phyloP scores from a whole-genome alignment of 169 alveolate species.

The Cryptosporidium baileyi region DNA sequence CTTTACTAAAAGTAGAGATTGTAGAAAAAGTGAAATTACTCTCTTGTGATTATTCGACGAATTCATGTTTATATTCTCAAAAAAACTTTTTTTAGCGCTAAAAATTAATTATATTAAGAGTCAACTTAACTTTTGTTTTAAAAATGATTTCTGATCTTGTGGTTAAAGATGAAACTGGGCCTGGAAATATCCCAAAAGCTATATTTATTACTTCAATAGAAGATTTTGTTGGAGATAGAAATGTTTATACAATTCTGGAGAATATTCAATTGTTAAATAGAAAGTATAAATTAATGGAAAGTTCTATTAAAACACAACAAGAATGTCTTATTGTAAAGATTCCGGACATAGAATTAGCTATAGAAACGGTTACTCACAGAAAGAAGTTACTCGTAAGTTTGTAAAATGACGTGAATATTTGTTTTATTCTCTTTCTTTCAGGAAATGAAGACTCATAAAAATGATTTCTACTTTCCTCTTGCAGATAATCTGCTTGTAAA shows the following conservation, averaged over 20 bases:
- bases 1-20: conserved; percentile 37
- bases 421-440: neutral
- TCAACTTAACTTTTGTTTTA: neutral
- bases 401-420: neutral
- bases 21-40: conserved; percentile 24
- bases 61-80: too few species aligned
- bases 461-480: conserved; percentile 71
- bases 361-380: conserved; percentile 38
- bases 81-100: neutral
- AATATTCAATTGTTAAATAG: conserved; percentile 52
- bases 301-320: conserved; percentile 47
- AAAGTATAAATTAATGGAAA: conserved; percentile 55
- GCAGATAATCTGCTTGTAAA: conserved; percentile 85
- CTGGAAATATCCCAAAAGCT: conserved; percentile 60
- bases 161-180: conserved; percentile 43
- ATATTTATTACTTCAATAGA: conserved; percentile 45
- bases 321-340: conserved; percentile 33
- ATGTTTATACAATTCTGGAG: conserved; percentile 11
- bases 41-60: neutral
- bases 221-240: conserved; percentile 47
- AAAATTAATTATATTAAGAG: neutral
- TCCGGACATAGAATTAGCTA: conserved; percentile 63
- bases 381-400: conserved; percentile 51
- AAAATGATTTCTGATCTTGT: conserved; percentile 52
- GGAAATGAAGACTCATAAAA: neutral